Base-by-base conservation (phyloP, 1,284 basidiomycete genomes). In the Fomitopsis pinicola region DNA sequence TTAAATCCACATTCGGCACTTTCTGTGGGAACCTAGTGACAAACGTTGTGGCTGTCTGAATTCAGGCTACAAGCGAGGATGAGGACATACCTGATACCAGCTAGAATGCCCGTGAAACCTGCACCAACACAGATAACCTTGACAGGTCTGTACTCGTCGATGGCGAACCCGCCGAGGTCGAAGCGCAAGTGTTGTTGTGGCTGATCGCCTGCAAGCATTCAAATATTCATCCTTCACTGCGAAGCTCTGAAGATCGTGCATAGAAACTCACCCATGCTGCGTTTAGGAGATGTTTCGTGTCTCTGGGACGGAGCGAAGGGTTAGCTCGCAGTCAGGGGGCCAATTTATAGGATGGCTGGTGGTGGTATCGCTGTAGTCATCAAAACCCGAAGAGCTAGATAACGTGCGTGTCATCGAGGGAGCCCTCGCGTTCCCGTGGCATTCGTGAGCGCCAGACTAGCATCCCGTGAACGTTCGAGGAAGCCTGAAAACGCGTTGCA, bases 21-120 rank as follows among this genome's bases (percentile, higher is more conserved):
- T 75, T 76, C 71, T 87, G 85, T 6, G 78, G 75, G 62, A 87
- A 82, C 42, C 84, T 84, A 40, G 42, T 5, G 12, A 53, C 22
- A 48, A 26, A 22, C 26, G 3, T 40, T 40, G 12, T 15, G 22
- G 22, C 22, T 22, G 8, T 3, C 38, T 10, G 38, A 40, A 15
- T 40, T 40, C 38, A 12, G 9, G 38, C 38, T 28, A 46, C 22
- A 19, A 53, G n/a, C 19, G 1, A 56, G 33, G 28, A 57, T 36
- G 28, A 61, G 17, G 65, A 44, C 33, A 42, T 64, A 81, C 78
- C 84, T 76, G 53, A 87, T 82, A 0, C 79, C 84, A 30, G 84
- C 82, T 7, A 79, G 77, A 63, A 86, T 82, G 2, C 84, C 84
- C 50, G 78, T 80, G 67, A 80, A 84, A 0, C 83, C 83, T 26